These are phyloP conservation scores for Rhodofomes roseus DNA, from an alignment of 1,284 basidiomycete genomes.

Conservation along the genomic window DNA sequence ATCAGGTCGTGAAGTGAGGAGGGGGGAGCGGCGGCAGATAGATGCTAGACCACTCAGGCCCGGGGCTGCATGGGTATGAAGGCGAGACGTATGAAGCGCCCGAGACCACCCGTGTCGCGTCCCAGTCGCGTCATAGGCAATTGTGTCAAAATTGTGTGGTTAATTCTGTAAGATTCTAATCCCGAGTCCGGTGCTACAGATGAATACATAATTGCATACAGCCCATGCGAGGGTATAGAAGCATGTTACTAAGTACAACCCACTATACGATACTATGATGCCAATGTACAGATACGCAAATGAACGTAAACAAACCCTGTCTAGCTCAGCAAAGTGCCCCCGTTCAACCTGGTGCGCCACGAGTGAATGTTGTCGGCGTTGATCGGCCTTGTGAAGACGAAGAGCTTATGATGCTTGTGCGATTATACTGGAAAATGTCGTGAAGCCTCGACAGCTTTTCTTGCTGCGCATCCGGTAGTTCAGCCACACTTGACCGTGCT, in stretches of 20 bases:
- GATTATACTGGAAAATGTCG: slow-evolving; percentile 72
- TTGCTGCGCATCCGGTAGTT: slow-evolving; percentile 32
- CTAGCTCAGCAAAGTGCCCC: slow-evolving; percentile 3
- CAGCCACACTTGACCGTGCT: slow-evolving; percentile 29
- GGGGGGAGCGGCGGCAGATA: background rate
- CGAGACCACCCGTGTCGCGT: background rate
- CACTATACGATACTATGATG: slow-evolving; percentile 19
- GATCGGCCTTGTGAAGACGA: slow-evolving; percentile 49
- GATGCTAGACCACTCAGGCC: background rate
- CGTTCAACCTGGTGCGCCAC: slow-evolving; percentile 16
- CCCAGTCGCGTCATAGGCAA: no score
- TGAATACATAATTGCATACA: background rate
- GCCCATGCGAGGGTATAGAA: slow-evolving; percentile 5
- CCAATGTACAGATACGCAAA: slow-evolving; percentile 24
- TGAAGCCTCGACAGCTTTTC: slow-evolving; percentile 73
- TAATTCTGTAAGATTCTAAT: background rate
- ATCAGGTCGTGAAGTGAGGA: slow-evolving; percentile 11
- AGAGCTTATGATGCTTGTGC: slow-evolving; percentile 64
- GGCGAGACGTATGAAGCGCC: background rate
- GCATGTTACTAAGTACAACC: slow-evolving; percentile 15
- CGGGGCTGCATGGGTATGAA: background rate
- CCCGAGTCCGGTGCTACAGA: background rate
- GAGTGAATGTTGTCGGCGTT: slow-evolving; percentile 20
- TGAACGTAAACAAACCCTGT: slow-evolving; percentile 1
- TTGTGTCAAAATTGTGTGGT: no score